A percentile compares a stretch with the other conserved stretches of the same genome.
These are phyloP conservation scores for Nicotiana knightiana DNA, from an alignment of 257 asterid species.

Conservation along the genomic window DNA sequence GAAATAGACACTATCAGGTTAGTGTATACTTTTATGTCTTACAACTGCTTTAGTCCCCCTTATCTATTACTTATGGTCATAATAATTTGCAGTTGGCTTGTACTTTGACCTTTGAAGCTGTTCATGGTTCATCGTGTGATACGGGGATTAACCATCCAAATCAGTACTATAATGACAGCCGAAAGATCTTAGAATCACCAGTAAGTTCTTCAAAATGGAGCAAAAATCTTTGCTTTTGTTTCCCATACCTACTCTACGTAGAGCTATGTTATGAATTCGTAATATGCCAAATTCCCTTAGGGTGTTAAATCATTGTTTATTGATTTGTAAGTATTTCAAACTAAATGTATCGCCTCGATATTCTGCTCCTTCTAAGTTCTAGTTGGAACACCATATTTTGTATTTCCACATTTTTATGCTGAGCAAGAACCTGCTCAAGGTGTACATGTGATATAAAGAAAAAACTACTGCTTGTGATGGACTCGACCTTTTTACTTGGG, in stretches of 20 bases:
- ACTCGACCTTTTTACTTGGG: neutral
- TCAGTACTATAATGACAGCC: conserved; percentile 83
- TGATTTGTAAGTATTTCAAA: neutral
- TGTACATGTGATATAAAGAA: neutral
- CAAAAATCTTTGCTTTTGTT: neutral
- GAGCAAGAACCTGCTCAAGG: neutral
- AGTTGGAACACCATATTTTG: neutral
- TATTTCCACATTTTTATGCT: neutral
- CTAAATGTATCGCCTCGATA: neutral
- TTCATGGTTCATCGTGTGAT: conserved; percentile 74
- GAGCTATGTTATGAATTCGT: neutral
- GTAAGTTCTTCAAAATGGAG: conserved; percentile 19
- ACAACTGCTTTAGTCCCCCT: neutral
- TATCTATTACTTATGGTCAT: conserved; percentile 9
- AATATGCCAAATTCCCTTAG: neutral
- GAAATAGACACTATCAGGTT: conserved; percentile 88
- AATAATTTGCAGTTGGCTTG: conserved; percentile 72
- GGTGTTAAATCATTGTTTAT: neutral
- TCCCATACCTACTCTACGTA: neutral
- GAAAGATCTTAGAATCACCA: conserved; percentile 48
- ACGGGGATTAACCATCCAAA: conserved; percentile 94
- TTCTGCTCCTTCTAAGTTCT: neutral
- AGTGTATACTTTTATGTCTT: conserved; percentile 6
- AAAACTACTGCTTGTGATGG: neutral
- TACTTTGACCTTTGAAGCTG: conserved; percentile 91